phyloP scores from a whole-genome alignment of 441 rosid species.

The Croton laevigatus region DNA sequence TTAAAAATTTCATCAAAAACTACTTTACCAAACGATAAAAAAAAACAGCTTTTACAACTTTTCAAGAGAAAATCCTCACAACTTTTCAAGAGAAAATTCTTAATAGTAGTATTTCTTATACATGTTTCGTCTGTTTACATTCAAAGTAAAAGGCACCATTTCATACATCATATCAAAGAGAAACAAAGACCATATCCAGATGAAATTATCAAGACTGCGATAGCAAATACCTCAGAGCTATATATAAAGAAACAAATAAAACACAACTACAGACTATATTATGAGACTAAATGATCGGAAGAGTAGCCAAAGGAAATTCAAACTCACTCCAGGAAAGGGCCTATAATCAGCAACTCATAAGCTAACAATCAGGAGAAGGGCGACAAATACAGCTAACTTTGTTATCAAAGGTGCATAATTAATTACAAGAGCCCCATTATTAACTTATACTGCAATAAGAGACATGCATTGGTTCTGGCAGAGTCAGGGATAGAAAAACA shows the following conservation, averaged over 20 bases:
- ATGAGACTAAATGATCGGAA: neutral
- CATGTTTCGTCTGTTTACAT: too few relatives aligned
- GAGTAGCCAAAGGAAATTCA: neutral
- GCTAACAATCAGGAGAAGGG: neutral
- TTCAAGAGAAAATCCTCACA: too few relatives aligned
- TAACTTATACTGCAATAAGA: neutral
- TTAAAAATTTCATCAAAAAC: too few relatives aligned
- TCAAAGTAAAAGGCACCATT: too few relatives aligned
- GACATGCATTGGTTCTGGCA: neutral
- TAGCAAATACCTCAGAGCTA: neutral
- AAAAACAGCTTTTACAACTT: too few relatives aligned
- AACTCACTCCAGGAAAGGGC: neutral
- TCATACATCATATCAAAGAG: too few relatives aligned
- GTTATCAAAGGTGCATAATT: neutral
- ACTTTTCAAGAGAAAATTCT: too few relatives aligned
- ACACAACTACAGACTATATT: neutral
- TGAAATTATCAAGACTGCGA: too few relatives aligned
- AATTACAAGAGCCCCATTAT: constrained; percentile 10
- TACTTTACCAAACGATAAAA: too few relatives aligned
- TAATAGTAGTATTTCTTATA: too few relatives aligned
- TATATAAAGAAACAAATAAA: neutral
- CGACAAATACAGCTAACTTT: neutral
- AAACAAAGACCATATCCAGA: too few relatives aligned
- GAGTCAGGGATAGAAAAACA: neutral
- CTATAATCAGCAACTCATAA: neutral